Conservation (phyloP, 352 stramenopile genomes). For the Phytopythium mirpurense region DNA sequence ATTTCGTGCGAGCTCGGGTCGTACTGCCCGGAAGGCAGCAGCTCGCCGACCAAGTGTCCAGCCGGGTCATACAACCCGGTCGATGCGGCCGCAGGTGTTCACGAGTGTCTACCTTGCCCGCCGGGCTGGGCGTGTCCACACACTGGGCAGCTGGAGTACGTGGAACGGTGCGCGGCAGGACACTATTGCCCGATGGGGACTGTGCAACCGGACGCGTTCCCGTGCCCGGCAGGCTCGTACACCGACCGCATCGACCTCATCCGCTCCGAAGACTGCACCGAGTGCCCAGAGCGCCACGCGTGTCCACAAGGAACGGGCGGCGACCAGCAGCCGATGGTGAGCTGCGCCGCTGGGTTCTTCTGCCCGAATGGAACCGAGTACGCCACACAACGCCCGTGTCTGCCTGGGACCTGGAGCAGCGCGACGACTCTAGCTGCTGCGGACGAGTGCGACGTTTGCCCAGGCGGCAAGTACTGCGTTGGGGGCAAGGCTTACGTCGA, state of each 20-base stretch:
- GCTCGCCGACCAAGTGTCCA: conserved; percentile 54
- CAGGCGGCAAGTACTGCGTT: conserved; percentile 82
- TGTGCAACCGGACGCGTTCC: conserved; percentile 39
- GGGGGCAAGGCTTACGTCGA: conserved; percentile 76
- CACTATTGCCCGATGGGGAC: conserved; percentile 76
- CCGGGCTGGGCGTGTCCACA: conserved; percentile 69
- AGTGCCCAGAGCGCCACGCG: conserved; percentile 65
- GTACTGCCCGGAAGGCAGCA: conserved; percentile 84
- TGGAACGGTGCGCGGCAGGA: conserved; percentile 54
- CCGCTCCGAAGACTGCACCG: conserved; percentile 63
- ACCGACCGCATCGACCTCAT: conserved; percentile 65
- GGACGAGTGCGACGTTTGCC: conserved; percentile 74
- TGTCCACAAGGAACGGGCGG: conserved; percentile 72
- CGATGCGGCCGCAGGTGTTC: conserved; percentile 30
- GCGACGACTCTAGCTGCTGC: conserved; percentile 54
- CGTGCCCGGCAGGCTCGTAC: conserved; percentile 74
- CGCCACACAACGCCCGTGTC: conserved; percentile 73
- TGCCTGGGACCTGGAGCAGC: conserved; percentile 83
- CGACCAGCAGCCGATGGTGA: conserved; percentile 61
- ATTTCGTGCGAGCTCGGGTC: conserved; percentile 51
- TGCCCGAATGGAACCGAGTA: conserved; percentile 76
- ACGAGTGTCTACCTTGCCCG: conserved; percentile 67
- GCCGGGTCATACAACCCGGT: conserved; percentile 72
- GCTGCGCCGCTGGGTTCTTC: conserved; percentile 70
- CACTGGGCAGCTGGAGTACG: conserved; percentile 54